Conservation (phyloP, 768 basidiomycete species). For the Pulveroboletus sp. region DNA sequence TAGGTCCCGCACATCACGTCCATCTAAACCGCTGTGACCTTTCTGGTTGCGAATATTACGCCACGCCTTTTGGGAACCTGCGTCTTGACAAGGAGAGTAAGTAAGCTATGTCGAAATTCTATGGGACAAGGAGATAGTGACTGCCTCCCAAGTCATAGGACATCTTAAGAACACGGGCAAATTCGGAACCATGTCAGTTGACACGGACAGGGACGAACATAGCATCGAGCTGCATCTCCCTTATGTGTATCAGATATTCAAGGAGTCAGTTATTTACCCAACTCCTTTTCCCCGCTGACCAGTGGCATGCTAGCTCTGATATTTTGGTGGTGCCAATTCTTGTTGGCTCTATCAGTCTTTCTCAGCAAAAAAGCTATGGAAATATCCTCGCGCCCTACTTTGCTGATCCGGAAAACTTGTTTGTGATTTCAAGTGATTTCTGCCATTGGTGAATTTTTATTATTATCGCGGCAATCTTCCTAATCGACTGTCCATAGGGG, state of each 20-base stretch:
- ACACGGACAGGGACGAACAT: conserved; percentile 89
- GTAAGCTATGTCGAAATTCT: conserved; percentile 22
- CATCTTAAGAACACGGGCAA: conserved; percentile 24
- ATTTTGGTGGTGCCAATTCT: conserved; percentile 86
- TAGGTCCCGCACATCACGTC: conserved; percentile 94
- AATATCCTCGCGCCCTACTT: conserved; percentile 76
- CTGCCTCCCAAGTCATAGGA: conserved; percentile 10
- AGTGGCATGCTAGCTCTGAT: conserved; percentile 45
- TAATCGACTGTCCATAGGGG: conserved; percentile 50
- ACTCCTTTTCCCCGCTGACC: conserved; percentile 1
- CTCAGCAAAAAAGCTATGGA: conserved; percentile 61
- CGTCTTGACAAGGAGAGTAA: conserved; percentile 75
- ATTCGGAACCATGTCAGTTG: conserved; percentile 62
- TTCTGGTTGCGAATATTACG: conserved; percentile 70
- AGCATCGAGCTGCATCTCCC: conserved; percentile 98
- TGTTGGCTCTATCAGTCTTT: conserved; percentile 69
- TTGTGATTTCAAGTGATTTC: conserved; percentile 92
- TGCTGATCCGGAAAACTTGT: conserved; percentile 71
- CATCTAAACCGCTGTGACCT: conserved; percentile 86
- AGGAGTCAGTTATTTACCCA: conserved; percentile 48
- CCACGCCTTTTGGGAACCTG: conserved; percentile 81
- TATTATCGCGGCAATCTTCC: not conserved
- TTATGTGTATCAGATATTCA: conserved; percentile 79
- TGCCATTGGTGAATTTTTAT: conserved; percentile 79
- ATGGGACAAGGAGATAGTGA: conserved; percentile 5